Evolutionary conservation across 1,284 basidiomycete species (phyloP), one percentile per base, ranked within the genome.

Genomic region (Takashimella koratensis): DNA sequence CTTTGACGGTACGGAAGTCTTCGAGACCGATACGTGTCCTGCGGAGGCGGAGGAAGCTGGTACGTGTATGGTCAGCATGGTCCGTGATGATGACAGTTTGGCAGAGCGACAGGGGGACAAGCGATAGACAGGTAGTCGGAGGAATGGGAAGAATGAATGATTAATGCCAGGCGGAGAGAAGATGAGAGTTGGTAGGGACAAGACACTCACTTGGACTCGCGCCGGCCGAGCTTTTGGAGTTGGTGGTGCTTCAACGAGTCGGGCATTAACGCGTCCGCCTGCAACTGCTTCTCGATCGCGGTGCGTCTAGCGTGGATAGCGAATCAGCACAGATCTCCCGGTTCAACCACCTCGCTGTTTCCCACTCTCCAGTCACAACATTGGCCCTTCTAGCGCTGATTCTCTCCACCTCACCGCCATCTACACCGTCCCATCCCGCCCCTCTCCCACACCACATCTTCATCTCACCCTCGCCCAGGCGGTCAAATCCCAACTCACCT

Each of bases 1-100:
- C 94, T 76, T 98, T 98, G 70, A 98, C 88, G 2, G 96, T 98
- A 61, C 86, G 82, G 81, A 98, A 98, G 79, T 98, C 92, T 52
- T 88, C 81, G 49, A 98, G 79, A 30, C 91, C 93, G 62, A 98
- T 88, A 70, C 93, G 89, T 23, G 95, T 98, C 63, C 95, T 82
- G 54, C 90, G 83, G 53, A 98, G 79, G 27, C 96, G 85, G 52
- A 98, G 80, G 77, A 92, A 94, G 59, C 74, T 77, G 57, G n/a
- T n/a, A n/a, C n/a, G n/a, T 13, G 20, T 43, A 24, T 4, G 43
- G 40, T 43, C n/a, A 43, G 41, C 16, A 19, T 22, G 12, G 67
- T n/a, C n/a, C n/a, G n/a, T n/a, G n/a, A n/a, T n/a, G n/a, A n/a
- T n/a, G n/a, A n/a, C n/a, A n/a, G 3, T 30, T 5, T 5, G 47